Evolutionary conservation across 2,329 filamentous ascomycete species (phyloP).

Genomic region (Diaporthe sp.): DNA sequence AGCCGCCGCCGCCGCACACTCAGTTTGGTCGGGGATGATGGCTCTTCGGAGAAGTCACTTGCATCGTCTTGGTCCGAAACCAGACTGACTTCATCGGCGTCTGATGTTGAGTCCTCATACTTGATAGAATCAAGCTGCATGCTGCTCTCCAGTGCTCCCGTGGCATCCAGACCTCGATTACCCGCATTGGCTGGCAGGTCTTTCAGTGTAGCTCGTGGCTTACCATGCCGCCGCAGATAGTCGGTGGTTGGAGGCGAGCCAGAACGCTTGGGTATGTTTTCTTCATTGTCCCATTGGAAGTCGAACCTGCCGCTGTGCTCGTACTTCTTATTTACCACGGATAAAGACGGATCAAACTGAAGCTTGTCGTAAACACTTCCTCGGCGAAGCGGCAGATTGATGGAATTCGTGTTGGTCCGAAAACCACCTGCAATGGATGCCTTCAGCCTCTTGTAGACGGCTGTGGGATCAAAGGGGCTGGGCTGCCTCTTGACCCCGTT

Average conservation of each 20-base stretch:
- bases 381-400: conserved; percentile 50
- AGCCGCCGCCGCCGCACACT: conserved; percentile 56
- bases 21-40: conserved; percentile 64
- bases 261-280: conserved; percentile 46
- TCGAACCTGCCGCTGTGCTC: conserved; percentile 69
- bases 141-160: conserved; percentile 52
- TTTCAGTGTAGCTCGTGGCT: conserved; percentile 54
- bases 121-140: conserved; percentile 56
- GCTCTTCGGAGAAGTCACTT: conserved; percentile 64
- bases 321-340: conserved; percentile 71
- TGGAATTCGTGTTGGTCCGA: conserved; percentile 44
- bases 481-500: conserved; percentile 62
- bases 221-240: conserved; percentile 63
- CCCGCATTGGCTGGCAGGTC: conserved; percentile 53
- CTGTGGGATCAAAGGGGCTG: conserved; percentile 70
- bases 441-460: conserved; percentile 70
- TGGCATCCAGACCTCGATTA: conserved; percentile 54
- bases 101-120: conserved; percentile 56
- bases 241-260: conserved; percentile 60
- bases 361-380: conserved; percentile 68
- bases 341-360: conserved; percentile 65
- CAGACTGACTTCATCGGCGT: conserved; percentile 64
- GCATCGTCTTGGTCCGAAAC: conserved; percentile 70
- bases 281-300: conserved; percentile 53
- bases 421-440: conserved; percentile 57